phyloP scores from a whole-genome alignment of 1,284 basidiomycete species.

The Cutaneotrichosporon cutaneum region DNA sequence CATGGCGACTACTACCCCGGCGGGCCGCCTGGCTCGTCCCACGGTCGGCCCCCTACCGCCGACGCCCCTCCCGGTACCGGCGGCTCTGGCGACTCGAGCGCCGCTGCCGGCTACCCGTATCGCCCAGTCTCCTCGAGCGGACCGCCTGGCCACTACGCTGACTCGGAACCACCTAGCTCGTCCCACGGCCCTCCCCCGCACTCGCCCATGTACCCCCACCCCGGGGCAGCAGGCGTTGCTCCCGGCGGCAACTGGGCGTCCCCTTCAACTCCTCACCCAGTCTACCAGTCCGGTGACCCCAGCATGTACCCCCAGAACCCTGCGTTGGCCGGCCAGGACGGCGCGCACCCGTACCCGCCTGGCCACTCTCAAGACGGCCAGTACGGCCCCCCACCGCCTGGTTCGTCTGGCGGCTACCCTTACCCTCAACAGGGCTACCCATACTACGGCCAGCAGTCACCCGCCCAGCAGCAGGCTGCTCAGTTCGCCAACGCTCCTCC shows the following conservation, averaged over 20 bases:
- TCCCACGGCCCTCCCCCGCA: constrained; percentile 45
- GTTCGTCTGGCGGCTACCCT: constrained; percentile 35
- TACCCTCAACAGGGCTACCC: constrained; percentile 30
- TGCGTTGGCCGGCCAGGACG: constrained; percentile 17
- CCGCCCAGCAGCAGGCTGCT: constrained; percentile 18
- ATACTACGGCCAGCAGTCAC: constrained; percentile 28
- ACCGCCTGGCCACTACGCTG: constrained; percentile 44
- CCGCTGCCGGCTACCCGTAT: constrained; percentile 42
- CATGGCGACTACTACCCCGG: constrained; percentile 40
- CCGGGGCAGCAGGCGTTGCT: constrained; percentile 13
- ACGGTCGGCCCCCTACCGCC: constrained; percentile 22
- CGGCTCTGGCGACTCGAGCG: constrained; percentile 30
- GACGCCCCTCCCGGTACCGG: constrained; percentile 33
- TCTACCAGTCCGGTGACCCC: constrained; percentile 33
- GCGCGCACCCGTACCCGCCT: constrained; percentile 28
- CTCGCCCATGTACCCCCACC: constrained; percentile 44
- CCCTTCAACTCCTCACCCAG: constrained; percentile 34
- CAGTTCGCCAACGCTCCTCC: constrained; percentile 16
- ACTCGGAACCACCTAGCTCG: constrained; percentile 47
- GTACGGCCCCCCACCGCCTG: constrained; percentile 37
- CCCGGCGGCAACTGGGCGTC: constrained; percentile 38
- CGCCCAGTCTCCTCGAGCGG: constrained; percentile 47
- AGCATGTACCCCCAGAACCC: constrained; percentile 35
- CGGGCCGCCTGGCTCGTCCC: constrained; percentile 30
- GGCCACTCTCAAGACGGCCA: constrained; percentile 14